Evolutionary conservation across 2,329 filamentous ascomycete species (phyloP), one percentile per base, ranked within the genome.

Genomic region (Orbilia oligospora): DNA sequence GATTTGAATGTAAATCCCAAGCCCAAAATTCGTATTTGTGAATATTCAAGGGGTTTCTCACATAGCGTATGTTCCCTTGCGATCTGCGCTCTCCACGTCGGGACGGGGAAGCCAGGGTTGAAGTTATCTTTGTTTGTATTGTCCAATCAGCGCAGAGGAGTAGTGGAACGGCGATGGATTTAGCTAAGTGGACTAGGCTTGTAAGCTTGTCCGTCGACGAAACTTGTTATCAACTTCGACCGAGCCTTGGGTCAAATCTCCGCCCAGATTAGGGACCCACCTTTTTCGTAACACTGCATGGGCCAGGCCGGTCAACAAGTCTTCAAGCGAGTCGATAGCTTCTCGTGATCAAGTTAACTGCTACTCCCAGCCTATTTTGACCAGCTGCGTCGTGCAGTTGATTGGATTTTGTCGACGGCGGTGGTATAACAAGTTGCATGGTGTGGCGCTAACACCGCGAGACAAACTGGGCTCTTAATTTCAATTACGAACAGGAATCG

Each of bases 181-280:
- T 41, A 36, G 33, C 9, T 36, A 30, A 30, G 27, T 30, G 3
- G n/a, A 30, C 3, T 30, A 30, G 3, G 27, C 27, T 30, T 3
- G 27, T 30, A 36, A 12, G 48, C 41, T 18, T 46, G 63, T 41
- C 22, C 27, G 36, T 27, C 22, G 46, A 72, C 46, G 61, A 66
- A 64, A 56, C 46, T 64, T 64, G 55, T 22, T 65, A 65, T 61
- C 56, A 36, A 44, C 24, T 16, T 41, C 18, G 53, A 51, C 12
- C 48, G 48, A 69, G 61, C 70, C 70, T 67, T 73, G 70, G 70
- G 64, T 67, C 63, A 67, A 73, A 73, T 73, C 63, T 72, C 70
- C 70, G 70, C 44, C 61, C 56, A 66, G 46, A 48, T 67, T 73
- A 67, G 70, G 53, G 75, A 72, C 75, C 75, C 63, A 72, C 68